Conservation (phyloP, 108 stramenopile species). For the Parmales sp. region DNA sequence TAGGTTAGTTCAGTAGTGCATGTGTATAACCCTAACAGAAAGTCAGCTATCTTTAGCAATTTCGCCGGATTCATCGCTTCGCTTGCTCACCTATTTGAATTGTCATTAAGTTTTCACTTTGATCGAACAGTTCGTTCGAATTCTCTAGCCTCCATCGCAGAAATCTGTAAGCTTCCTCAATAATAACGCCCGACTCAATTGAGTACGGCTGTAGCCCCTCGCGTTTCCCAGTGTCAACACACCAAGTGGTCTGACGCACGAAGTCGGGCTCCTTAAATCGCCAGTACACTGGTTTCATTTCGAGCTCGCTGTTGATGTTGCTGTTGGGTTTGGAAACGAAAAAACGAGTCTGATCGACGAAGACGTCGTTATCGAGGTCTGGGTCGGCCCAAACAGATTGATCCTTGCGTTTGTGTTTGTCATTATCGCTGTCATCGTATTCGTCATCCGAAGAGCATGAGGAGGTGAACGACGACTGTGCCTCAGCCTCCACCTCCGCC, state of each 20-base stretch:
- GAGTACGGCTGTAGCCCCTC: constrained; percentile 53
- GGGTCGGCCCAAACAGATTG: constrained; percentile 39
- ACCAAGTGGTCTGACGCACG: constrained; percentile 45
- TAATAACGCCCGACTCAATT: constrained; percentile 35
- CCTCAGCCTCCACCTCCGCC: neutral
- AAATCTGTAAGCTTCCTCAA: constrained; percentile 59
- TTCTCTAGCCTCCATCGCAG: constrained; percentile 36
- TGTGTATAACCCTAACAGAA: too few species aligned
- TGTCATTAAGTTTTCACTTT: constrained; percentile 18
- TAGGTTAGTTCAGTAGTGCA: too few species aligned
- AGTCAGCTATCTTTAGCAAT: neutral
- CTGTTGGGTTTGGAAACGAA: constrained; percentile 28
- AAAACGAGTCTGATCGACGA: constrained; percentile 51
- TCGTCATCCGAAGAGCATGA: neutral
- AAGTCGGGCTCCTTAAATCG: constrained; percentile 50
- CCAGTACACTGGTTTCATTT: constrained; percentile 54
- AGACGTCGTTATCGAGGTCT: constrained; percentile 32
- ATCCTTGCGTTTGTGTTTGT: neutral
- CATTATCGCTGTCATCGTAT: neutral
- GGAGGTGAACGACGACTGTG: neutral
- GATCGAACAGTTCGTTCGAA: neutral
- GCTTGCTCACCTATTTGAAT: constrained; percentile 47
- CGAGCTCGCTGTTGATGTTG: neutral
- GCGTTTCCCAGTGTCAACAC: constrained; percentile 41
- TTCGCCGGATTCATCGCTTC: neutral